Percentiles rank a stretch among this genome's conserved stretches.
Evolutionary conservation across 148 eudicot species (phyloP).

Genomic region (Vaccinium myrtillus): DNA sequence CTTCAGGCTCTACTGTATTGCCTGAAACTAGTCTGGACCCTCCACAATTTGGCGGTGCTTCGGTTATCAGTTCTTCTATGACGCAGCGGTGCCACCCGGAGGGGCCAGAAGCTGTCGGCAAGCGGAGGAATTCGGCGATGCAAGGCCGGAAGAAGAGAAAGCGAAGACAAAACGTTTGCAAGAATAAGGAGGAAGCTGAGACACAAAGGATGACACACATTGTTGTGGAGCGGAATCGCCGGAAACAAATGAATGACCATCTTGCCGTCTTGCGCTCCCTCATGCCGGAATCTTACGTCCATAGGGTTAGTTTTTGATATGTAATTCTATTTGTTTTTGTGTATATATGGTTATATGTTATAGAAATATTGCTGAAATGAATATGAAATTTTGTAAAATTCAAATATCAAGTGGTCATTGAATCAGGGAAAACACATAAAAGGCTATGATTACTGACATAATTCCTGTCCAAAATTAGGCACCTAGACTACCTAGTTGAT

Average conservation of each 20-base stretch:
- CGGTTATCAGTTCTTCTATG: constrained; percentile 5
- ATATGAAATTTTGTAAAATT: neutral
- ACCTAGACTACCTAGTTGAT: neutral
- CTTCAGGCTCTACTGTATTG: constrained; percentile 4
- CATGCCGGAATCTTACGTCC: constrained; percentile 87
- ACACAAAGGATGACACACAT: constrained; percentile 92
- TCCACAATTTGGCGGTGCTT: constrained; percentile 16
- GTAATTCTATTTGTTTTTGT: neutral
- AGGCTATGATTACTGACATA: neutral
- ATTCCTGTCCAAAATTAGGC: neutral
- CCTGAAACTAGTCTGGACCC: constrained; percentile 21
- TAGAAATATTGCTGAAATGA: neutral
- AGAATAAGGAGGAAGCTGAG: constrained; percentile 89
- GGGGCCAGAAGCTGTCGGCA: neutral
- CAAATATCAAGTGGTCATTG: neutral
- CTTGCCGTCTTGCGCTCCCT: constrained; percentile 80
- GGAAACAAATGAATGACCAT: constrained; percentile 94
- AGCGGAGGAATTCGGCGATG: constrained; percentile 25
- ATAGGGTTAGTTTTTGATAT: constrained; percentile 42
- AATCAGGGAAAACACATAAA: neutral
- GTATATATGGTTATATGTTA: neutral
- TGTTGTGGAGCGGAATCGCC: constrained; percentile 82
- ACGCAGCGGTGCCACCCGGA: neutral
- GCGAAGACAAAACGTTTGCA: constrained; percentile 56
- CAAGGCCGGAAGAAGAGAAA: constrained; percentile 66